Base-by-base conservation (phyloP, 805 yeast species). In the Candida tammaniensis region DNA sequence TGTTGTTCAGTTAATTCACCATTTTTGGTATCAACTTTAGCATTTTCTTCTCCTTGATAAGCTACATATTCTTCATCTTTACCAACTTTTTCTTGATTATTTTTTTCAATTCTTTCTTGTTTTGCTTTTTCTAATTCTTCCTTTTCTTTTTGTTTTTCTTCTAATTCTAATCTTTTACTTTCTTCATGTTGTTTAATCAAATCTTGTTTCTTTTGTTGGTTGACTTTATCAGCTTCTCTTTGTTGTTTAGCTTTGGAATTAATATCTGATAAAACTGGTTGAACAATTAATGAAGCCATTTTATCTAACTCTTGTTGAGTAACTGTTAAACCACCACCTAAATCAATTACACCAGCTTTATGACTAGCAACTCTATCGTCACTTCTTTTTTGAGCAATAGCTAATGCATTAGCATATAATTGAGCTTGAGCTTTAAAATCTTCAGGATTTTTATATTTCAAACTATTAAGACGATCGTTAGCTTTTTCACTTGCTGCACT, bases 311-410 rank as follows among this genome's bases (percentile, higher is more conserved):
- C 96, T 14, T 68, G 73, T 40, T 74, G 82, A 24, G 84, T 69
- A 73, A 91, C 77, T 51, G 72, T 76, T 38, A 86, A 70, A 2
- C 97, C 98, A 43, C 95, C 96, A 40, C 98, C 98, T 43, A 91
- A 62, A 51, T 86, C 72, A 48, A 87, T 67, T 24, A 59, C 49
- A 24, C 72, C 72, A 55, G 80, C 75, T 44, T 80, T 78, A 42
- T 70, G 67, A 31, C 52, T 47, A 29, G 53, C 52, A 32, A 72
- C 52, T 50, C 91, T 73, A 53, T 76, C 78, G 31, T 74, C 76
- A 30, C 74, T 67, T 49, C 78, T 78, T 42, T 74, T 73, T 54
- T 83, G 84, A 2, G 96, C 96, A 42, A 84, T 63, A 19, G 80
- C 79, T 35, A 82, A 70, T 2, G 96, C 97, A 44, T 74, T 74